Conservation (phyloP, 2,329 filamentous ascomycete genomes). For the Rutstroemia sp. region DNA sequence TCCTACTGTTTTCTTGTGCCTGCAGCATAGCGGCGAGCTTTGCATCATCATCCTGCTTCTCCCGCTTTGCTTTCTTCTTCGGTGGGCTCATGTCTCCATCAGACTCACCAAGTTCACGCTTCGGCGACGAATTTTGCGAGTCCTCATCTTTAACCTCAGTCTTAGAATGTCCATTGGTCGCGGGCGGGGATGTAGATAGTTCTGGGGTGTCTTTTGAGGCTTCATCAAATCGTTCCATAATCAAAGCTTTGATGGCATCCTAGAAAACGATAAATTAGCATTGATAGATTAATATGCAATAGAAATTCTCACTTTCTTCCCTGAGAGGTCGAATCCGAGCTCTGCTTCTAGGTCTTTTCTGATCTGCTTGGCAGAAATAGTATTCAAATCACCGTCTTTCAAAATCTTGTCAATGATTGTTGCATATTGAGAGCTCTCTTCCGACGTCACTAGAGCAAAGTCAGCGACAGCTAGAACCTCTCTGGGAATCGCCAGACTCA, state of each 20-base stretch:
- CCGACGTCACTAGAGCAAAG: slow-evolving; percentile 21
- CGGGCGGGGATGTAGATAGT: slow-evolving; percentile 1
- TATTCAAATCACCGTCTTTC: slow-evolving; percentile 29
- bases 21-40: slow-evolving; percentile 81
- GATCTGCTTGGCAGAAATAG: slow-evolving; percentile 33
- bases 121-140: slow-evolving; percentile 2
- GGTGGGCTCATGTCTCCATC: slow-evolving; percentile 29
- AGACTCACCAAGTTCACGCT: slow-evolving; percentile 7
- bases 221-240: slow-evolving; percentile 49
- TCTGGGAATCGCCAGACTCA: slow-evolving; percentile 7
- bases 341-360: slow-evolving; percentile 28
- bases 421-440: slow-evolving; percentile 28
- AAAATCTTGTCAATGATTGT: slow-evolving; percentile 35
- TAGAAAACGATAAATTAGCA: slow-evolving; percentile 23
- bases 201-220: slow-evolving; percentile 18
- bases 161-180: slow-evolving; percentile 5
- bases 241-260: slow-evolving; percentile 45
- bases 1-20: slow-evolving; percentile 76
- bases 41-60: slow-evolving; percentile 73
- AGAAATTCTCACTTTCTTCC: slow-evolving; percentile 30
- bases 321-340: slow-evolving; percentile 30
- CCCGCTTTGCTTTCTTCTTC: slow-evolving; percentile 49
- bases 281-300: not conserved
- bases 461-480: slow-evolving; percentile 6
- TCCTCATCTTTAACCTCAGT: slow-evolving; percentile 12